These are phyloP conservation scores for Porodaedalea pini DNA, from an alignment of 1,284 basidiomycete species.

Conservation along the genomic window DNA sequence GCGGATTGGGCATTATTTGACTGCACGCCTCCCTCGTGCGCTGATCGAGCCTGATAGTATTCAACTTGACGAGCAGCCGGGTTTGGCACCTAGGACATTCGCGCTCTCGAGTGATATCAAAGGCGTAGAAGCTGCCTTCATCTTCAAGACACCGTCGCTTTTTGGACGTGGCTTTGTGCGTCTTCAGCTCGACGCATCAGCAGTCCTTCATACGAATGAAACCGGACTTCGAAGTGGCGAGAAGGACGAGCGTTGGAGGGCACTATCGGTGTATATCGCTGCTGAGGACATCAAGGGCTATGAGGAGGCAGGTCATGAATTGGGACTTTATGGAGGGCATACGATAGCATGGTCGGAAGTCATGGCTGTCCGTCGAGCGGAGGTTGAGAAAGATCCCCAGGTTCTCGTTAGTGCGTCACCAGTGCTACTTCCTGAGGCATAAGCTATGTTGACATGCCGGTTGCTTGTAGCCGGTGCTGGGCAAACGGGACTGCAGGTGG, in stretches of 20 bases:
- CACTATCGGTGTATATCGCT: constrained; percentile 31
- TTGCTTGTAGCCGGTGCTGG: constrained; percentile 47
- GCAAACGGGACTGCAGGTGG: constrained; percentile 50
- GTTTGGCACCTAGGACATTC: constrained; percentile 29
- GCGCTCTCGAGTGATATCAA: constrained; percentile 23
- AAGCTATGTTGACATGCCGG: not conserved
- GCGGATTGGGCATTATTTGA: constrained; percentile 31
- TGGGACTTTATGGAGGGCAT: constrained; percentile 32
- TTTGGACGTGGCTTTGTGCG: constrained; percentile 39
- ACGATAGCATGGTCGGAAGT: constrained; percentile 34
- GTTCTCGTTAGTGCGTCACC: constrained; percentile 31
- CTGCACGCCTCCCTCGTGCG: constrained; percentile 24
- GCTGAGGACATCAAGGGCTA: constrained; percentile 34
- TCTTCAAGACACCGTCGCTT: constrained; percentile 37
- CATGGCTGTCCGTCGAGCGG: constrained; percentile 22
- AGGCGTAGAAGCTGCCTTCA: constrained; percentile 36
- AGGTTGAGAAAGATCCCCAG: constrained; percentile 34
- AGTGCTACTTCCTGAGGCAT: not conserved
- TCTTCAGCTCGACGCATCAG: constrained; percentile 22
- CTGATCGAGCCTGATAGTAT: constrained; percentile 27
- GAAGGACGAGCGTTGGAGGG: constrained; percentile 29
- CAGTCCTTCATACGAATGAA: not conserved
- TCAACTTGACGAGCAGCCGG: constrained; percentile 29
- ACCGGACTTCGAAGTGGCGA: constrained; percentile 15
- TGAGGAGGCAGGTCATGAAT: constrained; percentile 33